Evolutionary conservation across 1,284 basidiomycete genomes (phyloP), one percentile per base, ranked within the genome.

Genomic region (Tylopilus orsonianus): DNA sequence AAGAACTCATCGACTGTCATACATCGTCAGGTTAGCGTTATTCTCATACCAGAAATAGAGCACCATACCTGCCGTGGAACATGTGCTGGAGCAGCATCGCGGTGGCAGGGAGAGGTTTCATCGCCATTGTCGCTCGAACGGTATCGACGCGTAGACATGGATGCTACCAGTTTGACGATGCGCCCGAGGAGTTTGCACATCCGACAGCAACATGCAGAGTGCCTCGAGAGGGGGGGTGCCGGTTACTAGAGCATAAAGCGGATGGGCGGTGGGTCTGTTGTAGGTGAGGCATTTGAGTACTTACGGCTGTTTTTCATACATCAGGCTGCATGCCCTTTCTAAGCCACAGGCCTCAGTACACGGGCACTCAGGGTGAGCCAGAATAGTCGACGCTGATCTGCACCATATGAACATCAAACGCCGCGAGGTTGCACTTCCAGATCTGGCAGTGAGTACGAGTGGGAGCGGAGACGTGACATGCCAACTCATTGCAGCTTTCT

Each of bases 121-220:
- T 33, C 54, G 29, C 7, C 1, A 5, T 26, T 42, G n/a, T n/a
- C 22, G 3, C 34, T 42, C 13, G 30, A 10, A 10, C 12, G 19
- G 38, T 35, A 47, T 37, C 41, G 39, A 33, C 26, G 48, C 4
- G 19, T 18, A 43, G 41, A 41, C 58, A 49, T 56, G 46, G 45
- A 56, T 36, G 26, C n/a, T 14, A 46, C 40, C 37, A 37, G 13
- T 40, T 47, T 43, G 48, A 49, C 23, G 46, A 60, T 33, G 44
- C 47, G 58, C 4, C 22, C 27, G 37, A 29, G 7, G 36, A 58
- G 41, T 19, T 55, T 48, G 48, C 56, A 52, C 56, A 56, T 60
- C 19, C 56, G 35, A 37, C 19, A 40, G 37, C 42, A 38, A 45
- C 43, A 51, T 55, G 40, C 40, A 55, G 40, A 40, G 42, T 16